phyloP scores from a whole-genome alignment of 768 basidiomycete species.

The Tremella fuciformis region DNA sequence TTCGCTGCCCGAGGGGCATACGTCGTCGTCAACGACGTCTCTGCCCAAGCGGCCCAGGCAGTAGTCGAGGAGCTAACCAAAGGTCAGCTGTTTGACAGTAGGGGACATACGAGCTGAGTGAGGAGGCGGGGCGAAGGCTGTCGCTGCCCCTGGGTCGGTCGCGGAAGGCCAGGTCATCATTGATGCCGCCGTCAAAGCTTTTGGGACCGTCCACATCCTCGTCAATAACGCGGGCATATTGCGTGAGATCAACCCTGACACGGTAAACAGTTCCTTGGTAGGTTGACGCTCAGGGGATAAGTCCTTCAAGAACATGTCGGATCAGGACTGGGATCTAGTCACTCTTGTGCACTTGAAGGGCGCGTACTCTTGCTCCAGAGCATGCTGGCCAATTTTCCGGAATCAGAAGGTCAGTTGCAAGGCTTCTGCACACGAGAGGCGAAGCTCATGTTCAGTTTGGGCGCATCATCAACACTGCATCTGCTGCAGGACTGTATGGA shows the following conservation, averaged over 20 bases:
- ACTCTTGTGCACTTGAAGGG: constrained; percentile 90
- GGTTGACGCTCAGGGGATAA: constrained; percentile 50
- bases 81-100: constrained; percentile 56
- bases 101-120: not conserved
- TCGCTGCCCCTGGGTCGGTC: constrained; percentile 79
- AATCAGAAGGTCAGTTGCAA: constrained; percentile 50
- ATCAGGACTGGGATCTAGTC: constrained; percentile 84
- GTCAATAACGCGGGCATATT: constrained; percentile 93
- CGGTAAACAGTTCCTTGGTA: not conserved
- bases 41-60: constrained; percentile 77
- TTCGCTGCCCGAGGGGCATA: constrained; percentile 92
- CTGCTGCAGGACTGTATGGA: constrained; percentile 89
- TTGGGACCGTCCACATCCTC: constrained; percentile 64
- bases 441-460: constrained; percentile 62
- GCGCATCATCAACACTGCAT: constrained; percentile 88
- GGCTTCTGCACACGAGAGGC: not conserved
- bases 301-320: constrained; percentile 91
- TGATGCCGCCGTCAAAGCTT: constrained; percentile 76
- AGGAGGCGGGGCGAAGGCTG: constrained; percentile 84
- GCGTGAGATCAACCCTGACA: constrained; percentile 36
- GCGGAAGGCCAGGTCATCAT: constrained; percentile 83
- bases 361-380: constrained; percentile 85
- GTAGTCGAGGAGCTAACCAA: constrained; percentile 84
- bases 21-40: constrained; percentile 94
- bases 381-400: constrained; percentile 92